Conservation (phyloP, 2,329 filamentous ascomycete genomes). For the Curvularia verruculosa region DNA sequence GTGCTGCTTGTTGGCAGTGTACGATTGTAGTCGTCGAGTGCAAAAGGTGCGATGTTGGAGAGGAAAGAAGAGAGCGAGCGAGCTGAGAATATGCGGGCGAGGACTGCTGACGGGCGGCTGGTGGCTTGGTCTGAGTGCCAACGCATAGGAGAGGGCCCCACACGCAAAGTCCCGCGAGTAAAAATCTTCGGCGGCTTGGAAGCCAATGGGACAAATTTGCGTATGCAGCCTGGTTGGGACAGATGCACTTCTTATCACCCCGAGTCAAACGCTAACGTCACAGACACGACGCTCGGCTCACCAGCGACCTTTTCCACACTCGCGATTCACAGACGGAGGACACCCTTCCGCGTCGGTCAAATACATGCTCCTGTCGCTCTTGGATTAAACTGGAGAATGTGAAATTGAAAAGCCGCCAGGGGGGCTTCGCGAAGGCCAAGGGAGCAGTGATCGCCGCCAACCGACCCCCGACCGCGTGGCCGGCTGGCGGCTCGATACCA, state of each 20-base stretch:
- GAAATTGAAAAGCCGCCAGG: conserved; percentile 29
- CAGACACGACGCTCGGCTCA: conserved; percentile 26
- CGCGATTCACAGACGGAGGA: conserved; percentile 22
- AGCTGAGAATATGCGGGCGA: conserved; percentile 34
- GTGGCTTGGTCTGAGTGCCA: conserved; percentile 44
- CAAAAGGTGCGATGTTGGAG: conserved; percentile 28
- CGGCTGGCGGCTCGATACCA: conserved; percentile 28
- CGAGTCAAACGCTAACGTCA: conserved; percentile 30
- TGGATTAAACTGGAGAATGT: conserved; percentile 26
- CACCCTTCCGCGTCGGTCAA: conserved; percentile 32
- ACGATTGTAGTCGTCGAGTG: conserved; percentile 23
- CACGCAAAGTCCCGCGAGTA: conserved; percentile 33
- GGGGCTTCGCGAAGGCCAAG: conserved; percentile 30
- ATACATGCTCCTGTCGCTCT: conserved; percentile 26
- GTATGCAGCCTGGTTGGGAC: conserved; percentile 25
- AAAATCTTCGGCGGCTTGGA: conserved; percentile 35
- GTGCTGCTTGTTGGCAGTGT: conserved; percentile 20
- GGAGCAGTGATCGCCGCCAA: conserved; percentile 39
- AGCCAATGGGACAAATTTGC: conserved; percentile 43
- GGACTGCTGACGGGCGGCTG: conserved; percentile 41
- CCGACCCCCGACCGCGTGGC: conserved; percentile 18
- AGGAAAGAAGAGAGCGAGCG: conserved; percentile 38
- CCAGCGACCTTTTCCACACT: conserved; percentile 24
- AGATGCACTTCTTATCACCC: conserved; percentile 45
- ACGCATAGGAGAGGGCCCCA: conserved; percentile 47